Base-by-base conservation (phyloP, 345 rosid species). In the Eucalyptus cloeziana region DNA sequence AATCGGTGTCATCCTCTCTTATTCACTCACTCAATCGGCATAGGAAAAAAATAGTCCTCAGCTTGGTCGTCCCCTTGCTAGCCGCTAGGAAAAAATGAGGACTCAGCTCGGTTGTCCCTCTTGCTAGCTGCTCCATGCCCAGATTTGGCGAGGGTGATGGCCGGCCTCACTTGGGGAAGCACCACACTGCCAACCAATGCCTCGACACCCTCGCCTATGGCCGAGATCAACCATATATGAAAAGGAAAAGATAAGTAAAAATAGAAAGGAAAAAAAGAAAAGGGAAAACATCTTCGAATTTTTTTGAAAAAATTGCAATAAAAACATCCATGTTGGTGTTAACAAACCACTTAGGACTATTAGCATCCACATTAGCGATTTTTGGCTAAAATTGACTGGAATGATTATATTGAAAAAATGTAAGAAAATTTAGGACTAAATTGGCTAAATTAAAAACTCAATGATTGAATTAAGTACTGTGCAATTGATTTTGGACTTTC, bases 291-390 rank as follows among this genome's bases (percentile, higher is more conserved):
- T 56, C 27, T 22, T 5, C 0, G 5, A 56, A 8, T 56, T 22
- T 17, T 40, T 40, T 4, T 4, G 17, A 51, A 51, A 13, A 51
- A 22, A 54, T 21, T 56, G 60, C 60, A 56, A n/a, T n/a, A 56
- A 56, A 56, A 56, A 21, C 1, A 22, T 56, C 62, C 13, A 56
- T 56, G 62, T 56, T 21, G 0, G 3, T 56, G 62, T 56, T 5
- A 10, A 21, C 62, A 22, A 56, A 8, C 62, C 6, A 56, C 3
- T 2, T 56, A 22, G 5, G 13, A 56, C 5, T 56, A 24, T 56
- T 5, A 56, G 0, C 1, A 7, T 56, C 11, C 27, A 22, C 12
- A 24, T 56, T 9, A 56, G 27, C 0, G 5, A 56, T 22, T 56
- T 56, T 56, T 9, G 27, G 12, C 13, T 24, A 56, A 56, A 56